These are phyloP conservation scores for Boletus speciosus DNA, from an alignment of 768 basidiomycete species.

Conservation along the genomic window DNA sequence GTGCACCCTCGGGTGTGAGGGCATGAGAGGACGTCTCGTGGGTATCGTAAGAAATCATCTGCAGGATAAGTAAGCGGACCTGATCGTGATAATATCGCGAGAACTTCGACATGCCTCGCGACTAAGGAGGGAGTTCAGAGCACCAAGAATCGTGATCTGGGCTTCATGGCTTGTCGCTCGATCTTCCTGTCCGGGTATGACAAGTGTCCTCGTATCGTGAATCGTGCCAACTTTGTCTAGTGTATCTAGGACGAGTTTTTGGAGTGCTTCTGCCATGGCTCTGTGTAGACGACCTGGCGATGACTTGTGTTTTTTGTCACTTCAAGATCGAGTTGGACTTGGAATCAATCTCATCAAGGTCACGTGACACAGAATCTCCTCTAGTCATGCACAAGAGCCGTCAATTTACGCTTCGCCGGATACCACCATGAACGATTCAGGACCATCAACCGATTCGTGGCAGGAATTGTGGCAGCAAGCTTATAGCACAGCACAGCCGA, in stretches of 20 bases:
- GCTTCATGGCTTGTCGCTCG: constrained; percentile 66
- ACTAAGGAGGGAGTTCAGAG: constrained; percentile 84
- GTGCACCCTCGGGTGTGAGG: constrained; percentile 78
- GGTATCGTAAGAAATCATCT: constrained; percentile 84
- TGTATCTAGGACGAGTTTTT: constrained; percentile 73
- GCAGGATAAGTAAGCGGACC: constrained; percentile 12
- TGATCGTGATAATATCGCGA: constrained; percentile 1
- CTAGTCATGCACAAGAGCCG: no score
- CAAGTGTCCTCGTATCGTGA: constrained; percentile 64
- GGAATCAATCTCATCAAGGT: constrained; percentile 18
- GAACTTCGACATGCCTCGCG: constrained; percentile 60
- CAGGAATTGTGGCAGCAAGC: constrained; percentile 52
- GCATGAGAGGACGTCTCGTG: constrained; percentile 73
- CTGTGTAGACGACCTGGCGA: constrained; percentile 1
- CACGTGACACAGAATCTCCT: constrained; percentile 6
- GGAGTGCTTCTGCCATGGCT: constrained; percentile 72
- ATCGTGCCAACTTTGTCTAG: constrained; percentile 57
- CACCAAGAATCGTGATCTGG: constrained; percentile 84
- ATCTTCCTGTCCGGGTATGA: constrained; percentile 58
- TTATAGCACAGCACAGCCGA: constrained; percentile 60
- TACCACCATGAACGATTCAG: constrained; percentile 15
- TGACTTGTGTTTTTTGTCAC: background rate
- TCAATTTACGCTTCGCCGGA: background rate
- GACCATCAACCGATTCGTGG: constrained; percentile 16
- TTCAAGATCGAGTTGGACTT: background rate